phyloP scores from a whole-genome alignment of 495 filamentous ascomycete genomes.

The Neurospora sp. region DNA sequence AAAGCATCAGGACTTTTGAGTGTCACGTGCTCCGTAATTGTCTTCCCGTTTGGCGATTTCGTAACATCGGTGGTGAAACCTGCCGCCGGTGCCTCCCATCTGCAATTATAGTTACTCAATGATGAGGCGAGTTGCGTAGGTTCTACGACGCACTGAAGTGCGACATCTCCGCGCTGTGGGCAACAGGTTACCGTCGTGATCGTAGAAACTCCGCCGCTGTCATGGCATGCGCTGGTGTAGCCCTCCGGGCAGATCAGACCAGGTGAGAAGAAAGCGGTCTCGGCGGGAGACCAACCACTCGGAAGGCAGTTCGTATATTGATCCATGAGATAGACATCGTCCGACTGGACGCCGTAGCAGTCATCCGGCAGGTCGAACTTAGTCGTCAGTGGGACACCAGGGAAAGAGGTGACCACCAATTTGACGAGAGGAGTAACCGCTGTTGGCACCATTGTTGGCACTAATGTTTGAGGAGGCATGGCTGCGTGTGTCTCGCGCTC shows the following conservation, averaged over 20 bases:
- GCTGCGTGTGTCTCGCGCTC: not conserved
- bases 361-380: not conserved
- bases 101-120: slow-evolving; percentile 14
- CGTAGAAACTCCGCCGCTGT: slow-evolving; percentile 5
- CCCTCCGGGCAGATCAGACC: slow-evolving; percentile 18
- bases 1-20: slow-evolving; percentile 5
- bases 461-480: not conserved
- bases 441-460: not conserved
- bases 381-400: slow-evolving; percentile 8
- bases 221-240: slow-evolving; percentile 14
- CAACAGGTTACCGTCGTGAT: slow-evolving; percentile 22
- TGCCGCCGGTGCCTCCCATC: slow-evolving; percentile 6
- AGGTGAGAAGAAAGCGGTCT: slow-evolving; percentile 17
- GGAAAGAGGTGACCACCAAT: slow-evolving; percentile 9
- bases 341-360: slow-evolving; percentile 10
- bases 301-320: slow-evolving; percentile 11
- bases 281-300: slow-evolving; percentile 7
- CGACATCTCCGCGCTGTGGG: slow-evolving; percentile 5
- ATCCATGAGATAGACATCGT: slow-evolving; percentile 10
- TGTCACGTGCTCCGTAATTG: not conserved
- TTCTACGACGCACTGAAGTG: slow-evolving; percentile 8
- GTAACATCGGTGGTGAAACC: slow-evolving; percentile 5
- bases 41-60: slow-evolving; percentile 2
- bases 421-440: not conserved
- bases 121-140: slow-evolving; percentile 1